Evolutionary conservation across 768 basidiomycete genomes (phyloP).

Genomic region (Agaricus bisporus): DNA sequence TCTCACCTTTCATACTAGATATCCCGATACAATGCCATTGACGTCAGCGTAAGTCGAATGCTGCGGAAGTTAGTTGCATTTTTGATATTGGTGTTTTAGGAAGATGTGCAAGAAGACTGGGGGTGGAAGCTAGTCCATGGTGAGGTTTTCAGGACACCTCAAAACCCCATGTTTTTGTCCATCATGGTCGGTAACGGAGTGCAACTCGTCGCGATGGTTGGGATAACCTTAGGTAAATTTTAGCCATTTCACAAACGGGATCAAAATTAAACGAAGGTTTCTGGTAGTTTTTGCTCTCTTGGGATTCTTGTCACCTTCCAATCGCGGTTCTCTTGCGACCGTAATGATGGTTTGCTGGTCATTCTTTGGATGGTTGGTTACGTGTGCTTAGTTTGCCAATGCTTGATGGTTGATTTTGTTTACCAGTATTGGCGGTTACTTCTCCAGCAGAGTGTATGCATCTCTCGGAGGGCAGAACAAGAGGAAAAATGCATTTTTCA

Average conservation of each 20-base stretch:
- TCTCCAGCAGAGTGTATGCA: conserved; percentile 76
- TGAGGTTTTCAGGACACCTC: conserved; percentile 88
- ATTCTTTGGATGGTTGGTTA: conserved; percentile 73
- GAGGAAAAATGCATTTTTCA: conserved; percentile 79
- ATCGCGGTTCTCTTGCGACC: conserved; percentile 89
- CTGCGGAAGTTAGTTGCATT: not conserved
- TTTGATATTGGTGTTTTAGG: conserved; percentile 34
- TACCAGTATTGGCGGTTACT: conserved; percentile 78
- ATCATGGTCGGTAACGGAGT: conserved; percentile 88
- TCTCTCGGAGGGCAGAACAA: conserved; percentile 75
- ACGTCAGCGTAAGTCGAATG: conserved; percentile 60
- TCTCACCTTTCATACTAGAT: conserved; percentile 44
- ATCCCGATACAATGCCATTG: conserved; percentile 90
- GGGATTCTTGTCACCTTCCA: conserved; percentile 93
- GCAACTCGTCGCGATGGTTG: conserved; percentile 82
- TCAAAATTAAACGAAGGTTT: not conserved
- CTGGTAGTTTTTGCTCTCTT: conserved; percentile 78
- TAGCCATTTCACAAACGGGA: not conserved
- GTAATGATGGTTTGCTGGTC: conserved; percentile 96
- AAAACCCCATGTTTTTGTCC: conserved; percentile 69
- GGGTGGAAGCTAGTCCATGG: conserved; percentile 98
- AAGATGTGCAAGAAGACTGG: conserved; percentile 96
- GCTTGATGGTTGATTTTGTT: not conserved
- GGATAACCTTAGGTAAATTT: conserved; percentile 69
- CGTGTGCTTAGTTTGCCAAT: not conserved